Evolutionary conservation across 768 basidiomycete species (phyloP).

Genomic region (Asterophora lycoperdoides): DNA sequence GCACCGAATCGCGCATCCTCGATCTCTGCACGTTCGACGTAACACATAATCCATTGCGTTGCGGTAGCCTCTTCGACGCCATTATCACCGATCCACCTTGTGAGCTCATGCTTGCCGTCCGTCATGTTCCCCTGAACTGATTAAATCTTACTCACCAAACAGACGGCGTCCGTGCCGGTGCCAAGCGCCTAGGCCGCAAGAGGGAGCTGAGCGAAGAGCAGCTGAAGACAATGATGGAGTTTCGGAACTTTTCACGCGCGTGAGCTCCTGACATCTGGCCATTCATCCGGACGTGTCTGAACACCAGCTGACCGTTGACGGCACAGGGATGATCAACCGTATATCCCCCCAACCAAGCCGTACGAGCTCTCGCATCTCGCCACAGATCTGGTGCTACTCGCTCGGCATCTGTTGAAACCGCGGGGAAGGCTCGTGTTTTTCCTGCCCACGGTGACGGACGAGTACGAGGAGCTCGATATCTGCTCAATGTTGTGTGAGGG

Average conservation of each 20-base stretch:
- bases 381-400: constrained; percentile 72
- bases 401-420: constrained; percentile 81
- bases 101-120: constrained; percentile 32
- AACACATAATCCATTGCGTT: constrained; percentile 85
- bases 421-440: constrained; percentile 93
- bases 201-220: constrained; percentile 39
- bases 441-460: constrained; percentile 87
- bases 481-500: constrained; percentile 75
- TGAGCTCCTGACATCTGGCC: constrained; percentile 25
- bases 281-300: too few species aligned
- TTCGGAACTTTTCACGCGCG: constrained; percentile 38
- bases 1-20: constrained; percentile 63
- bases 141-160: constrained; percentile 1
- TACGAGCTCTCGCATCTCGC: constrained; percentile 88
- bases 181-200: constrained; percentile 75
- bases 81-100: constrained; percentile 95
- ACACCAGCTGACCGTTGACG: background rate
- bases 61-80: constrained; percentile 88
- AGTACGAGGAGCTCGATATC: constrained; percentile 86
- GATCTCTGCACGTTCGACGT: constrained; percentile 92
- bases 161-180: constrained; percentile 92
- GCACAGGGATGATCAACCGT: constrained; percentile 56
- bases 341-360: constrained; percentile 86
- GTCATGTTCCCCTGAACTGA: background rate
- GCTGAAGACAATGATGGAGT: constrained; percentile 33